A percentile compares a stretch with the other conserved stretches of the same genome.
phyloP scores from a whole-genome alignment of 1,284 basidiomycete species.

The Lentinula novae-zelandiae region DNA sequence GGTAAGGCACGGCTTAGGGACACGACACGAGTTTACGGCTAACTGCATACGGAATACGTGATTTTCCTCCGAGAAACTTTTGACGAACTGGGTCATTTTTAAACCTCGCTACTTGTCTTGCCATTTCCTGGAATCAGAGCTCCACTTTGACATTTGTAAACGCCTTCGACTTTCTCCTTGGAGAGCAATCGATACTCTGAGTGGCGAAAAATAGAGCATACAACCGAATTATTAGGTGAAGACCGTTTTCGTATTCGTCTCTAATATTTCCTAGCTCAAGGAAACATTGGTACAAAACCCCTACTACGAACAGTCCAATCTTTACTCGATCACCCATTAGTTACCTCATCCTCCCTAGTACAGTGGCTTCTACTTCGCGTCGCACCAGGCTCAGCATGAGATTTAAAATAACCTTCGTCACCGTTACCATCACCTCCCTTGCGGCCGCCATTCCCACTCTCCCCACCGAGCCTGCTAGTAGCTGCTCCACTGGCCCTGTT shows the following conservation, averaged over 20 bases:
- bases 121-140: neutral
- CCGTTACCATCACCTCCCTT: slow-evolving; percentile 9
- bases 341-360: neutral
- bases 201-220: no score
- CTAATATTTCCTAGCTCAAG: no score
- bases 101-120: neutral
- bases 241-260: no score
- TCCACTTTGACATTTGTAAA: neutral
- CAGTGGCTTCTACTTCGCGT: neutral
- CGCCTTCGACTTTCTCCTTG: neutral
- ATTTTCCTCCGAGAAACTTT: neutral
- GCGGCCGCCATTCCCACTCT: slow-evolving; percentile 13
- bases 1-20: neutral
- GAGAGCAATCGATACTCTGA: no score
- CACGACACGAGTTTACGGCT: neutral
- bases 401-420: neutral
- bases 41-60: no score
- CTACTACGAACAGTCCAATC: no score
- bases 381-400: slow-evolving; percentile 6
- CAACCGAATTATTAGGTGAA: no score
- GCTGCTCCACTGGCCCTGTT: slow-evolving; percentile 7
- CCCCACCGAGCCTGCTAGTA: slow-evolving; percentile 1
- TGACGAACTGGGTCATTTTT: no score
- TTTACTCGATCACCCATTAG: neutral
- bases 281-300: no score